Conservation (phyloP, 768 basidiomycete species). For the Pleurotus eryngii region DNA sequence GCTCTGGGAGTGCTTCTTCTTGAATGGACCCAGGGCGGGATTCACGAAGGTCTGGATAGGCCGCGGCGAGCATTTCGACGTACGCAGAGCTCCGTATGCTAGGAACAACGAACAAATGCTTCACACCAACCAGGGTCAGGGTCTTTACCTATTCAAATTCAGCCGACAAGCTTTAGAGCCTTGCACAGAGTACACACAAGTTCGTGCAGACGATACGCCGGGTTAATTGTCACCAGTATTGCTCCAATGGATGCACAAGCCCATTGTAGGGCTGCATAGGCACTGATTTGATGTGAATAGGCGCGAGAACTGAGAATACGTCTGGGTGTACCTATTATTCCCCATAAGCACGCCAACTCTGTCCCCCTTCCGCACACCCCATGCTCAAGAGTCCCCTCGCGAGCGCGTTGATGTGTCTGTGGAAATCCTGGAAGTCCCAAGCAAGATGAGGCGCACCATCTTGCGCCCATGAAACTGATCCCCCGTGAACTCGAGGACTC, state of each 20-base stretch:
- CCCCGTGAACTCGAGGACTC: conserved; percentile 52
- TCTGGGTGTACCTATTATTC: conserved; percentile 63
- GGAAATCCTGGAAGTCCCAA: conserved; percentile 75
- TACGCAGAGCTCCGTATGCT: conserved; percentile 60
- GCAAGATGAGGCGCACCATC: conserved; percentile 49
- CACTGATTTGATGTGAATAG: conserved; percentile 31
- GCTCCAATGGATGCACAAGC: conserved; percentile 85
- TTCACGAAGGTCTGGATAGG: conserved; percentile 51
- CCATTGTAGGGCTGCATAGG: conserved; percentile 83
- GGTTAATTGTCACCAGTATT: conserved; percentile 79
- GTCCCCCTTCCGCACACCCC: conserved; percentile 75
- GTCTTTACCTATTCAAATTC: conserved; percentile 45
- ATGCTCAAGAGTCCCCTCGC: conserved; percentile 66
- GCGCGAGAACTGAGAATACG: neutral
- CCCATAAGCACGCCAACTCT: conserved; percentile 82
- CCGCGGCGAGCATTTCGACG: conserved; percentile 52
- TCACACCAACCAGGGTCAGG: conserved; percentile 60
- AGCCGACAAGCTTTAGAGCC: neutral
- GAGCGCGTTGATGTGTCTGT: conserved; percentile 60
- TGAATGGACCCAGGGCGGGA: conserved; percentile 54
- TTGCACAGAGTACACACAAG: conserved; percentile 41
- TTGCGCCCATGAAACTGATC: conserved; percentile 39
- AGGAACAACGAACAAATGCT: conserved; percentile 73
- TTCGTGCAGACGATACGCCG: conserved; percentile 71
- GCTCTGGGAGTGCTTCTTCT: conserved; percentile 53